Conservation (phyloP, 805 yeast species). For the Starmerella floricola region DNA sequence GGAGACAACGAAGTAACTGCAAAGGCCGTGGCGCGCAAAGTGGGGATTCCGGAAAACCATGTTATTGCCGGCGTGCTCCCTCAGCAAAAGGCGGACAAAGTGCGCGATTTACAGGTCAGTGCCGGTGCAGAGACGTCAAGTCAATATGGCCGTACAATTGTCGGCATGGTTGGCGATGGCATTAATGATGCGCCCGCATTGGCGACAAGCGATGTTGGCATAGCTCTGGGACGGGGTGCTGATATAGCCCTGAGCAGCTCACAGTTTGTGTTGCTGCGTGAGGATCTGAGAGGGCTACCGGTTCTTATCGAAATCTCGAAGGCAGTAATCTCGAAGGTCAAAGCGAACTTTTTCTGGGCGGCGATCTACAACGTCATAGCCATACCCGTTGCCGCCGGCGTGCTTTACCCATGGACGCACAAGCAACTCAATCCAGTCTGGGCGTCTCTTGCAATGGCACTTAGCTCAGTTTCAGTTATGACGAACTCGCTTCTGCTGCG, state of each 20-base stretch:
- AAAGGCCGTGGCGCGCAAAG: conserved; percentile 47
- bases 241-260: conserved; percentile 65
- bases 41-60: conserved; percentile 41
- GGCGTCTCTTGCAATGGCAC: conserved; percentile 88
- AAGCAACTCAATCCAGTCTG: conserved; percentile 67
- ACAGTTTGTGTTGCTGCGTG: conserved; percentile 52
- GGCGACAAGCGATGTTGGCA: conserved; percentile 62
- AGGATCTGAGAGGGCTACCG: conserved; percentile 40
- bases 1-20: conserved; percentile 66
- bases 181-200: conserved; percentile 75
- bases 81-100: conserved; percentile 52
- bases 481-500: conserved; percentile 62
- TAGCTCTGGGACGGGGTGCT: conserved; percentile 65
- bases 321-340: conserved; percentile 60
- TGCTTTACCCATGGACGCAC: conserved; percentile 65
- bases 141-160: conserved; percentile 30
- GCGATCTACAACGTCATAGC: conserved; percentile 68
- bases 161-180: conserved; percentile 78
- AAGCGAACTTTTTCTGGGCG: conserved; percentile 79
- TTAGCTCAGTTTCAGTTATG: conserved; percentile 83
- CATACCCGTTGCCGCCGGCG: conserved; percentile 91
- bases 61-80: conserved; percentile 66
- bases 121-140: conserved; percentile 19
- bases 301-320: conserved; percentile 54
- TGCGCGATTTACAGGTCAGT: conserved; percentile 43